phyloP scores from a whole-genome alignment of 257 asterid species.

The Nicotiana noctiflora region DNA sequence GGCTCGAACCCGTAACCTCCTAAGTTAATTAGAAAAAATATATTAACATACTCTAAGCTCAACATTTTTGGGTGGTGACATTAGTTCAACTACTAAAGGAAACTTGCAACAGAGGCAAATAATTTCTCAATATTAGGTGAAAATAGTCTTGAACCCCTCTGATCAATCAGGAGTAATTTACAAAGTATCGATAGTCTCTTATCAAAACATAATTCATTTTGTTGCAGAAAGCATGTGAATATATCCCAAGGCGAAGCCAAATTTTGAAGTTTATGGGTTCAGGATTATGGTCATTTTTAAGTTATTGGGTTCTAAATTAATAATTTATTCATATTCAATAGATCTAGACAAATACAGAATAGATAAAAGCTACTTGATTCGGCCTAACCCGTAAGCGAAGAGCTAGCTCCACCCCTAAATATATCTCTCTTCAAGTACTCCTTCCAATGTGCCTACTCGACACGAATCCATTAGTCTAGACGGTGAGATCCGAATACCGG shows the following conservation, averaged over 20 bases:
- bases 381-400: too few relatives aligned
- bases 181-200: neutral
- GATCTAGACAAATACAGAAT: too few relatives aligned
- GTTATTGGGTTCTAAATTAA: too few relatives aligned
- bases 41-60: neutral
- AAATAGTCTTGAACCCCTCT: neutral
- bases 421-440: too few relatives aligned
- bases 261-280: neutral
- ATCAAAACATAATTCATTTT: slow-evolving; percentile 8
- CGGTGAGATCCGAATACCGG: too few relatives aligned
- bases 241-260: neutral
- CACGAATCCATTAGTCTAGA: too few relatives aligned
- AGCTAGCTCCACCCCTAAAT: too few relatives aligned
- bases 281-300: too few relatives aligned
- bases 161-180: neutral
- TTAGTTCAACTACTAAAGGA: neutral
- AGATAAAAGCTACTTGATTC: too few relatives aligned
- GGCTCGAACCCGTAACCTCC: neutral
- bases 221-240: neutral
- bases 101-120: neutral
- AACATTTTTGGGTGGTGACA: neutral
- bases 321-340: too few relatives aligned
- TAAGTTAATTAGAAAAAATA: neutral
- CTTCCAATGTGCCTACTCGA: too few relatives aligned
- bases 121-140: neutral